These are phyloP conservation scores for Fraxinus albicans DNA, from an alignment of 305 asterid species.

Conservation along the genomic window DNA sequence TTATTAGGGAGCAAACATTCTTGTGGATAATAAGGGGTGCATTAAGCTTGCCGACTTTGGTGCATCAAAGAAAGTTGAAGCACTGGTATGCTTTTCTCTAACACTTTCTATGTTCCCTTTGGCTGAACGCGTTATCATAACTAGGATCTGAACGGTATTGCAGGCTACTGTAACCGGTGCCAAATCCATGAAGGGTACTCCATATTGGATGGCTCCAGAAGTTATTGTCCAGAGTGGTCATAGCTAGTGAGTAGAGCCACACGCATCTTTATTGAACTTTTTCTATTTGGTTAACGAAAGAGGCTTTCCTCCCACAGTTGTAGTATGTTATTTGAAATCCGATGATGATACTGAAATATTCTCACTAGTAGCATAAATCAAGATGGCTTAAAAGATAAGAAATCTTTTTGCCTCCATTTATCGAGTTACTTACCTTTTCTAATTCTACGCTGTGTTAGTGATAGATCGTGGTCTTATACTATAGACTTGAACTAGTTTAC, in stretches of 20 bases:
- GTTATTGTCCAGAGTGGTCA: conserved; percentile 99
- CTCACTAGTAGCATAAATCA: background rate
- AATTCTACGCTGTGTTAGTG: background rate
- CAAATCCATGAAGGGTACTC: conserved; percentile 99
- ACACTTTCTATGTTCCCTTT: conserved; percentile 13
- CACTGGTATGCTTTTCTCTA: conserved; percentile 51
- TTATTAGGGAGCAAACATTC: conserved; percentile 88
- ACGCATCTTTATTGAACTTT: background rate
- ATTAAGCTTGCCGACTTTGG: conserved; percentile 97
- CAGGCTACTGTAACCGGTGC: conserved; percentile 99
- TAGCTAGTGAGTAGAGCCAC: conserved; percentile 74
- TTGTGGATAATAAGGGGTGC: conserved; percentile 90
- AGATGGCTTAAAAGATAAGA: background rate
- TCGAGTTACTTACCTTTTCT: background rate
- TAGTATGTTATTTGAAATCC: background rate
- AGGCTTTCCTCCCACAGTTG: background rate
- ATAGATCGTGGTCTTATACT: background rate
- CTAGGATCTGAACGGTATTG: conserved; percentile 27
- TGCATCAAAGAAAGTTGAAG: conserved; percentile 96
- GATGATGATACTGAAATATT: background rate
- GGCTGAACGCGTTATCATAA: conserved; percentile 21
- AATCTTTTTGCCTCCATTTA: background rate
- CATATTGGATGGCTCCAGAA: conserved; percentile 99
- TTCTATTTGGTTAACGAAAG: background rate
- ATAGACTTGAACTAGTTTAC: background rate